A percentile compares a stretch with the other conserved stretches of the same genome.
Evolutionary conservation across 768 basidiomycete species (phyloP).

Genomic region (Russula virescens): DNA sequence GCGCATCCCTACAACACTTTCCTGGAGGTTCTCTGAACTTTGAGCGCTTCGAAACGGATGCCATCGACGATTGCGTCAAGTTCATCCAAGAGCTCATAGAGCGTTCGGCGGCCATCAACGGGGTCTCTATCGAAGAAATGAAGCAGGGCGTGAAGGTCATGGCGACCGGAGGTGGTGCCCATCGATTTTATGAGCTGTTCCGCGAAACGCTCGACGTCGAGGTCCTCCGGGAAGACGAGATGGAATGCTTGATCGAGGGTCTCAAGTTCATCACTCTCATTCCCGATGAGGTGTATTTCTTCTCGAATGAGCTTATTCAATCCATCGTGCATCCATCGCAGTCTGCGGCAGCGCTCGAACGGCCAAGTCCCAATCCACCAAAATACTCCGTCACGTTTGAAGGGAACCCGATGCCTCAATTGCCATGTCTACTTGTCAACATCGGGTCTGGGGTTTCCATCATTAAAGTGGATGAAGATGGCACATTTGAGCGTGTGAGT

Average conservation of each 20-base stretch:
- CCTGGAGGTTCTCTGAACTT: slow-evolving; percentile 98
- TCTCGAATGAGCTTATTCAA: slow-evolving; percentile 94
- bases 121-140: slow-evolving; percentile 88
- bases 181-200: slow-evolving; percentile 87
- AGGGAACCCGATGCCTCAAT: slow-evolving; percentile 72
- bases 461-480: slow-evolving; percentile 95
- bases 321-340: slow-evolving; percentile 39
- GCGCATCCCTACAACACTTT: slow-evolving; percentile 70
- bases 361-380: slow-evolving; percentile 89
- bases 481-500: slow-evolving; percentile 91
- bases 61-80: slow-evolving; percentile 74
- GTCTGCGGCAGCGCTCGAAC: slow-evolving; percentile 44
- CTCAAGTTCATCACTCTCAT: slow-evolving; percentile 94
- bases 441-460: slow-evolving; percentile 98
- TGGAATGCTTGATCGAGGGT: slow-evolving; percentile 97
- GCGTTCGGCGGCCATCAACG: slow-evolving; percentile 78
- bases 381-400: slow-evolving; percentile 86
- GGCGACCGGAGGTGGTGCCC: slow-evolving; percentile 97
- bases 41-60: slow-evolving; percentile 90
- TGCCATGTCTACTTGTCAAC: slow-evolving; percentile 95
- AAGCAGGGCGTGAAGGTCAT: slow-evolving; percentile 87
- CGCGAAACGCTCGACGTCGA: slow-evolving; percentile 70
- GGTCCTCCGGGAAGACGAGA: slow-evolving; percentile 90
- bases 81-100: slow-evolving; percentile 87
- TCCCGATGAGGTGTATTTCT: slow-evolving; percentile 97